Conservation (phyloP, 805 yeast genomes). For the Candida patagonica region DNA sequence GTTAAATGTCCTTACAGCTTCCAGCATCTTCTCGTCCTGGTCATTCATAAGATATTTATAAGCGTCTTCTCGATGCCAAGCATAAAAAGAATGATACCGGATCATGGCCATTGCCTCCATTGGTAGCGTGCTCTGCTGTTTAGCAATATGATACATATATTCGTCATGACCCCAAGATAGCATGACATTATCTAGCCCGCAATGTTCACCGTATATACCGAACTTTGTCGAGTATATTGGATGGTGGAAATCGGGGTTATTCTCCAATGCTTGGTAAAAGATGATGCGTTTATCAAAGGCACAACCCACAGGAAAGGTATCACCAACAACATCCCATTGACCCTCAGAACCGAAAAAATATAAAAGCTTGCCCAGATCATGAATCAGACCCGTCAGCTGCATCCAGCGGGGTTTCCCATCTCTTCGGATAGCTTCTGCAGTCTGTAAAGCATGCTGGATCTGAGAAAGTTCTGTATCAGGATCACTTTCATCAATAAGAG, state of each 20-base stretch:
- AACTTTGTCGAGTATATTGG: constrained; percentile 58
- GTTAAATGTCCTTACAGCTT: constrained; percentile 60
- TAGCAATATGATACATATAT: constrained; percentile 66
- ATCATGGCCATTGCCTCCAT: constrained; percentile 65
- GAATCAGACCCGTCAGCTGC: constrained; percentile 63
- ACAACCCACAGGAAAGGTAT: constrained; percentile 71
- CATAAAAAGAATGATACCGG: constrained; percentile 65
- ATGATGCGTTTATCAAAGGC: constrained; percentile 50
- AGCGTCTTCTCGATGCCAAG: constrained; percentile 67
- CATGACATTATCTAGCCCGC: constrained; percentile 64
- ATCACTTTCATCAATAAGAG: constrained; percentile 59
- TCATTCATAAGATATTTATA: constrained; percentile 56
- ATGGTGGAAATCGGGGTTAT: constrained; percentile 51
- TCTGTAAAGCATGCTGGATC: constrained; percentile 66
- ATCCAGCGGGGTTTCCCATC: constrained; percentile 69
- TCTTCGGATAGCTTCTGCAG: constrained; percentile 62
- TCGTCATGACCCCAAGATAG: constrained; percentile 76
- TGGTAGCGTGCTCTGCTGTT: constrained; percentile 52
- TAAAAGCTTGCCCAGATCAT: constrained; percentile 62
- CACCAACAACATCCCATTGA: constrained; percentile 78
- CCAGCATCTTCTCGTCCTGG: constrained; percentile 49
- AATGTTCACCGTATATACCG: constrained; percentile 54
- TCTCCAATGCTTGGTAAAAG: constrained; percentile 48
- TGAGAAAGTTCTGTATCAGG: constrained; percentile 70
- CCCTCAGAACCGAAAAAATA: constrained; percentile 65